These are phyloP conservation scores for Talaromyces stipitatus DNA, from an alignment of 495 filamentous ascomycete genomes.

Conservation along the genomic window DNA sequence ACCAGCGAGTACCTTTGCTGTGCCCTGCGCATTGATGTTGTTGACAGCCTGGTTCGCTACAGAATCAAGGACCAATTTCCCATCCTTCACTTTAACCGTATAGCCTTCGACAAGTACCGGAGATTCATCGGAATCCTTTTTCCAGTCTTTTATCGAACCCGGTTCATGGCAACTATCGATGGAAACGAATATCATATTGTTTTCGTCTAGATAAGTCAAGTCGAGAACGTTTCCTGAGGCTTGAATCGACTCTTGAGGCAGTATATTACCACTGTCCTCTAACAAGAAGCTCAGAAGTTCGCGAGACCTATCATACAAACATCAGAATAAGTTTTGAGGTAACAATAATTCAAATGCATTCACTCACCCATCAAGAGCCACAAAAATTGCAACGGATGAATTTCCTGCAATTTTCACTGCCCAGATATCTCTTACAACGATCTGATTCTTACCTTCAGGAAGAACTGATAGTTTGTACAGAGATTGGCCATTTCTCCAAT, in stretches of 20 bases:
- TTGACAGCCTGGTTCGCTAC: slow-evolving; percentile 14
- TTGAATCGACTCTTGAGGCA: slow-evolving; percentile 35
- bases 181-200: slow-evolving; percentile 42
- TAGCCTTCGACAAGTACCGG: slow-evolving; percentile 23
- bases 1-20: slow-evolving; percentile 18
- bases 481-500: slow-evolving; percentile 56
- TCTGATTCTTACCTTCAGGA: slow-evolving; percentile 14
- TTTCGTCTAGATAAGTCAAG: slow-evolving; percentile 26
- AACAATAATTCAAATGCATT: background rate
- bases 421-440: slow-evolving; percentile 33
- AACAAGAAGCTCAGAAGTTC: slow-evolving; percentile 53
- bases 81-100: slow-evolving; percentile 10
- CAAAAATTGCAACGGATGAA: slow-evolving; percentile 35
- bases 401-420: slow-evolving; percentile 15
- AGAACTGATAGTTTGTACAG: slow-evolving; percentile 39
- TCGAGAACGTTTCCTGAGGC: slow-evolving; percentile 57
- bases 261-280: slow-evolving; percentile 29
- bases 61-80: slow-evolving; percentile 17
- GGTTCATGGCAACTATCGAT: slow-evolving; percentile 44
- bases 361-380: slow-evolving; percentile 61
- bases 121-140: slow-evolving; percentile 11
- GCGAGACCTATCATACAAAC: slow-evolving; percentile 41
- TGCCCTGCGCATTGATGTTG: slow-evolving; percentile 28
- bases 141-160: slow-evolving; percentile 32
- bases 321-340: slow-evolving; percentile 13